These are phyloP conservation scores for Sporothrix phasma DNA, from an alignment of 2,329 filamentous ascomycete species.

Conservation along the genomic window DNA sequence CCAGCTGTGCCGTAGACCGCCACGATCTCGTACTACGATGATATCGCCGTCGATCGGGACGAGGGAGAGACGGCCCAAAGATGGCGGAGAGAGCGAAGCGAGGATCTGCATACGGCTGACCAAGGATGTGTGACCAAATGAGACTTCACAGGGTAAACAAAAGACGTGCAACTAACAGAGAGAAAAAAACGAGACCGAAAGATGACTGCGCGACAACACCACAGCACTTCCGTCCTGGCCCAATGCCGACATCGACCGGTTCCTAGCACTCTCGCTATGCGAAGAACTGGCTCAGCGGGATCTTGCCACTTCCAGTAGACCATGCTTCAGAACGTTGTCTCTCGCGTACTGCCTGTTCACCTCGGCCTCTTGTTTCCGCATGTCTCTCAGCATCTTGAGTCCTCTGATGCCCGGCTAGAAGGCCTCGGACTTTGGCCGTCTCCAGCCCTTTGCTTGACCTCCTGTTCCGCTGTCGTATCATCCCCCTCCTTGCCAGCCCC, in stretches of 20 bases:
- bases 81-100: not conserved
- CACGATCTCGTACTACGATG: not conserved
- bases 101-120: slow-evolving; percentile 1
- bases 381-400: not conserved
- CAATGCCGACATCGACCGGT: not conserved
- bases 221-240: no score
- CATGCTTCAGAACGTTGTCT: not conserved
- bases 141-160: no score
- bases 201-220: no score
- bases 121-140: not conserved
- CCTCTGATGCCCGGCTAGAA: no score
- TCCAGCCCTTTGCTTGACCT: not conserved
- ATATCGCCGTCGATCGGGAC: not conserved
- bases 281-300: not conserved
- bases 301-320: not conserved
- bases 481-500: not conserved
- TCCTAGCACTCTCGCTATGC: no score
- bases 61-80: not conserved
- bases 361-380: not conserved
- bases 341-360: not conserved
- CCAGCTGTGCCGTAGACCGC: not conserved
- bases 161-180: not conserved
- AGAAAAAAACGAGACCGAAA: not conserved
- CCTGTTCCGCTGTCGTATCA: not conserved
- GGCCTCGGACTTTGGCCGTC: not conserved